These are phyloP conservation scores for Annulohypoxylon maeteangense DNA, from an alignment of 495 filamentous ascomycete genomes.

Conservation along the genomic window DNA sequence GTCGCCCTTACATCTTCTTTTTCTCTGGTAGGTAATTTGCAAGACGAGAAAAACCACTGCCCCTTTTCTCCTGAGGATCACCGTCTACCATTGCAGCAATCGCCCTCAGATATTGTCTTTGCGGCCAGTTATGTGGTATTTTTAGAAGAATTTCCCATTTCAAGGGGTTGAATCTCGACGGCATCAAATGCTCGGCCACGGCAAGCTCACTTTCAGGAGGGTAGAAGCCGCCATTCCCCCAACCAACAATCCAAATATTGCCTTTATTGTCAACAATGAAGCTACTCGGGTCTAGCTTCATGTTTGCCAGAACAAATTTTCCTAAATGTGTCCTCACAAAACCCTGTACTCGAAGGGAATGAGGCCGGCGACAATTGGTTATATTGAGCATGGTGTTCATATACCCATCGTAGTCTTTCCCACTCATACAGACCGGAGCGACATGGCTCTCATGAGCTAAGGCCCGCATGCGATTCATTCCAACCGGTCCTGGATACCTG, in stretches of 20 bases:
- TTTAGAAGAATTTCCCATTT: neutral
- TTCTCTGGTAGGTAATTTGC: neutral
- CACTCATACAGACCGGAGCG: neutral
- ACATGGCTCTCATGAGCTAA: neutral
- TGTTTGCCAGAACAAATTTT: slow-evolving; percentile 15
- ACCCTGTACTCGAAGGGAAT: neutral
- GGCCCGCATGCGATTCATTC: neutral
- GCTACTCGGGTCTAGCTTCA: slow-evolving; percentile 26
- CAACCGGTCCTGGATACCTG: neutral
- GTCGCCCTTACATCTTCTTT: neutral
- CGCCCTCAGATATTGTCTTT: neutral
- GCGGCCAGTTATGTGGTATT: neutral
- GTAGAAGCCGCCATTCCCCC: slow-evolving; percentile 15
- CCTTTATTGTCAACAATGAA: neutral
- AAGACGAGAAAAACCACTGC: neutral
- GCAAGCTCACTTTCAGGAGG: slow-evolving; percentile 17
- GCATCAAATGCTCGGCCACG: neutral
- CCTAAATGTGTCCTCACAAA: neutral
- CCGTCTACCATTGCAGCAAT: slow-evolving; percentile 4
- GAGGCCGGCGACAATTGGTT: neutral
- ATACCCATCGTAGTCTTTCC: neutral
- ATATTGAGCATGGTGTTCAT: neutral
- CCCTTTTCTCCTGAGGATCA: neutral
- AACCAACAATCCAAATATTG: slow-evolving; percentile 17
- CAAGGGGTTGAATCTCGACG: neutral